These are phyloP conservation scores for Persicaria maculosa DNA, from an alignment of 148 eudicot genomes.

Conservation along the genomic window DNA sequence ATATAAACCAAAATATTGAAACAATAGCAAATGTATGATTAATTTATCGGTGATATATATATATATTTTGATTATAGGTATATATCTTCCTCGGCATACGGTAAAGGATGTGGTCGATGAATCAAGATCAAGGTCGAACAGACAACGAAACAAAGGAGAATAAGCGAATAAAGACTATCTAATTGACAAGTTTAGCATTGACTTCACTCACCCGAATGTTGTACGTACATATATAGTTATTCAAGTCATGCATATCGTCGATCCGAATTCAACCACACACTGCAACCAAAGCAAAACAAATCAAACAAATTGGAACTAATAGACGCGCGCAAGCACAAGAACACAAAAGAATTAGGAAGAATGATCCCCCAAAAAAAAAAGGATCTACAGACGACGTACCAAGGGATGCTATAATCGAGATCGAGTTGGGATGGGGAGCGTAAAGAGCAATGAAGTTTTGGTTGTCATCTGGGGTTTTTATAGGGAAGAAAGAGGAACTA, in stretches of 20 bases:
- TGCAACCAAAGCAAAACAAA: too few species aligned
- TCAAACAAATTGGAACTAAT: too few species aligned
- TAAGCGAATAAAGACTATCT: neutral
- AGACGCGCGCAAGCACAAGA: too few species aligned
- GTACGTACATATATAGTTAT: neutral
- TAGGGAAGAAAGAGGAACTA: neutral
- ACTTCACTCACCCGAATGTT: neutral
- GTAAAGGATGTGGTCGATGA: neutral
- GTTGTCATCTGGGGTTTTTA: neutral
- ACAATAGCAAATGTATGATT: too few species aligned
- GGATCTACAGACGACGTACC: neutral
- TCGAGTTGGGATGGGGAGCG: neutral
- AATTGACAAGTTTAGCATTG: neutral
- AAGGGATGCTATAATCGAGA: neutral
- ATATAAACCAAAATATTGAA: too few species aligned
- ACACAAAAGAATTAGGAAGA: too few species aligned
- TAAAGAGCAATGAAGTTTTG: neutral
- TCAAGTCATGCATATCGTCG: too few species aligned
- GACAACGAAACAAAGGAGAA: constrained; percentile 3
- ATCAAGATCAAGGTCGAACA: neutral
- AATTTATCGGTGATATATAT: too few species aligned
- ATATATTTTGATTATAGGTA: too few species aligned
- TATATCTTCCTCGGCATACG: too few species aligned
- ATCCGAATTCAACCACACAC: neutral
- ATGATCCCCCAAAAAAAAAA: neutral